These are phyloP conservation scores for Kockovaella imperatae DNA, from an alignment of 768 basidiomycete genomes.

Conservation along the genomic window DNA sequence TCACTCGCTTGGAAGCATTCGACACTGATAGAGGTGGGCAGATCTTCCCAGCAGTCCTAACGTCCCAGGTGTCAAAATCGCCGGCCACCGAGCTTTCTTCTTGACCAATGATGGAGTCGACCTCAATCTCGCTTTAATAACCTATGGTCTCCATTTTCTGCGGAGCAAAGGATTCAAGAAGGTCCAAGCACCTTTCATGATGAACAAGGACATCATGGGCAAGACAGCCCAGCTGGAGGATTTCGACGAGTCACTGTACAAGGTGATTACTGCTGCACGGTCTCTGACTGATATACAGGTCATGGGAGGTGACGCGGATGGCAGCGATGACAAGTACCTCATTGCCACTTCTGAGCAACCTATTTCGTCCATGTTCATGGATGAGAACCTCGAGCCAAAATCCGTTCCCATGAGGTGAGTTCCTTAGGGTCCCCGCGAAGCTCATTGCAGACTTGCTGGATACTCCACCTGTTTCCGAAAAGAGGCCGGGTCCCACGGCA, in stretches of 20 bases:
- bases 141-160: constrained; percentile 90
- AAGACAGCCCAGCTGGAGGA: constrained; percentile 97
- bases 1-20: constrained; percentile 86
- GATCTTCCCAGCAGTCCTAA: constrained; percentile 44
- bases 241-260: constrained; percentile 98
- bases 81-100: constrained; percentile 95
- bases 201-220: constrained; percentile 94
- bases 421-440: background rate
- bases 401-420: constrained; percentile 76
- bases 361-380: constrained; percentile 88
- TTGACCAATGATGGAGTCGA: constrained; percentile 91
- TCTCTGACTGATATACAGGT: background rate
- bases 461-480: constrained; percentile 91
- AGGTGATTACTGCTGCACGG: constrained; percentile 50
- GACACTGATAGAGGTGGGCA: constrained; percentile 81
- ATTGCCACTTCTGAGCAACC: constrained; percentile 99
- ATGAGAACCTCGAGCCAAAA: constrained; percentile 95
- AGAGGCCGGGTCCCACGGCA: constrained; percentile 93
- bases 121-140: constrained; percentile 90
- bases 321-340: constrained; percentile 93
- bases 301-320: constrained; percentile 46
- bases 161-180: constrained; percentile 77
- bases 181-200: constrained; percentile 94
- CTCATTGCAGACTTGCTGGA: constrained; percentile 47
- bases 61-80: constrained; percentile 55